Percentiles rank a stretch among this genome's conserved stretches.
phyloP scores from a whole-genome alignment of 2,329 filamentous ascomycete genomes.

The Xylaria sp. region DNA sequence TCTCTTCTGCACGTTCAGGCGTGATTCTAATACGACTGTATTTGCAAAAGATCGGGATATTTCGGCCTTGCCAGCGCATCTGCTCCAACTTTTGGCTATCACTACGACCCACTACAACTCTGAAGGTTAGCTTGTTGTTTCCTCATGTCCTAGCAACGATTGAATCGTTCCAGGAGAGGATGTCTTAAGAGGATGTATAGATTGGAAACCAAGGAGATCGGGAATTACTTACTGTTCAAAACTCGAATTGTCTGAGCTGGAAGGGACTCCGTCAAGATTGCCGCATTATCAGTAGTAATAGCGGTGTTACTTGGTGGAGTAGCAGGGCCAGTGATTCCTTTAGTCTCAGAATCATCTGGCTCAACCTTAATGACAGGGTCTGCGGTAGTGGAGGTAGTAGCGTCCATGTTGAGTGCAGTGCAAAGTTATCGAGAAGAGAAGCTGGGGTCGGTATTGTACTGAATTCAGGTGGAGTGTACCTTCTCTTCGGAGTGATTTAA shows the following conservation, averaged over 20 bases:
- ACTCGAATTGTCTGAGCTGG: conserved; percentile 15
- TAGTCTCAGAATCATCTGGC: background rate
- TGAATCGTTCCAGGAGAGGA: background rate
- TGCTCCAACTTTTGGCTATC: conserved; percentile 8
- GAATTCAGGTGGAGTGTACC: background rate
- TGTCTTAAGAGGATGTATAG: background rate
- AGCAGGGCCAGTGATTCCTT: background rate
- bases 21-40: conserved; percentile 5
- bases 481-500: background rate
- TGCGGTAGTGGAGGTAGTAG: background rate
- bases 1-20: conserved; percentile 20
- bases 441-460: too few species aligned
- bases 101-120: conserved; percentile 22
- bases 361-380: background rate
- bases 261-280: background rate
- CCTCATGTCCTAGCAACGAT: background rate
- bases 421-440: background rate
- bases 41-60: conserved; percentile 26
- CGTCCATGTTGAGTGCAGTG: background rate
- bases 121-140: background rate
- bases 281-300: background rate
- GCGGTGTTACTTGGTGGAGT: background rate
- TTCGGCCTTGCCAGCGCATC: conserved; percentile 28
- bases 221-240: conserved; percentile 21
- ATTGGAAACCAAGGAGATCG: background rate